Evolutionary conservation across 495 filamentous ascomycete species (phyloP).

Genomic region (Glutinoglossum americanum): DNA sequence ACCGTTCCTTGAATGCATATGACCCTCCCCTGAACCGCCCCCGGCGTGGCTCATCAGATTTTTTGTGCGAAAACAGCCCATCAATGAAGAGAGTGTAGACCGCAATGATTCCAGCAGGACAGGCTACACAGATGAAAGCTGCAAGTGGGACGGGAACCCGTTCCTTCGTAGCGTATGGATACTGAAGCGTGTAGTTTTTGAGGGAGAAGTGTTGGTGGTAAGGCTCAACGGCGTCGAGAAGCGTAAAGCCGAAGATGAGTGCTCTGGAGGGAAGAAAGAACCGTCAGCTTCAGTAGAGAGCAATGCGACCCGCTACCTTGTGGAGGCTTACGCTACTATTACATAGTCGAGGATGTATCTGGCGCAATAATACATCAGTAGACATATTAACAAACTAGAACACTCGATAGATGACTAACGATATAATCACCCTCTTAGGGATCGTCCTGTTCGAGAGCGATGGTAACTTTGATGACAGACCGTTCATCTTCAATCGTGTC

Average conservation of each 20-base stretch:
- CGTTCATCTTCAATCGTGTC: neutral
- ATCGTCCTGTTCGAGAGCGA: slow-evolving; percentile 29
- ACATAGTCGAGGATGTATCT: slow-evolving; percentile 52
- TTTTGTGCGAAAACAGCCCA: slow-evolving; percentile 42
- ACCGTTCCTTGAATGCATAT: slow-evolving; percentile 38
- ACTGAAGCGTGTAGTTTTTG: slow-evolving; percentile 37
- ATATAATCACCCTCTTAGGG: slow-evolving; percentile 28
- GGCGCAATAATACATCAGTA: slow-evolving; percentile 2
- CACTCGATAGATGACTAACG: slow-evolving; percentile 18
- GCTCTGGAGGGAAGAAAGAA: slow-evolving; percentile 15
- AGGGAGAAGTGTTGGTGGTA: slow-evolving; percentile 39
- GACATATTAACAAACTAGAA: neutral
- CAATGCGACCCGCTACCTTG: too few relatives aligned
- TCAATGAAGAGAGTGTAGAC: slow-evolving; percentile 54
- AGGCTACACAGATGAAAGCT: slow-evolving; percentile 30
- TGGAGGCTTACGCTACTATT: slow-evolving; percentile 33
- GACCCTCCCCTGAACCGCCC: slow-evolving; percentile 35
- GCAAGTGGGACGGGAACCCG: slow-evolving; percentile 41
- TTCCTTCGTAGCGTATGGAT: slow-evolving; percentile 54
- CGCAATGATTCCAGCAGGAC: slow-evolving; percentile 43
- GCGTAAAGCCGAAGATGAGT: slow-evolving; percentile 31
- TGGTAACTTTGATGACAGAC: slow-evolving; percentile 22
- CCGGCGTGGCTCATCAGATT: slow-evolving; percentile 21
- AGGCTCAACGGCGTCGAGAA: slow-evolving; percentile 32
- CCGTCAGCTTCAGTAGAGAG: slow-evolving; percentile 20